Evolutionary conservation across 148 eudicot genomes (phyloP).

Genomic region (Vaccinium darrowii): DNA sequence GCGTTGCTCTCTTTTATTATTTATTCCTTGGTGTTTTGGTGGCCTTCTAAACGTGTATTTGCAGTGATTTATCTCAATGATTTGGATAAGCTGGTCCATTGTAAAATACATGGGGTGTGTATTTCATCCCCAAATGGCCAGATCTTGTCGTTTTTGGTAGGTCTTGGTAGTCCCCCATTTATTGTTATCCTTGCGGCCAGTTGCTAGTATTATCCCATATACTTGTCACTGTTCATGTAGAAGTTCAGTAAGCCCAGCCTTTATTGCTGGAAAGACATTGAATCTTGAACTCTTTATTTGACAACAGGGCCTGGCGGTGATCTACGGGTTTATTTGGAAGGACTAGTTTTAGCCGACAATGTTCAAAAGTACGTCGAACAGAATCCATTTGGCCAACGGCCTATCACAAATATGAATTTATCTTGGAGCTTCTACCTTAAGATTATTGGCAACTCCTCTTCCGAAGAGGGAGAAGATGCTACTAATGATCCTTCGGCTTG

Average conservation of each 20-base stretch:
- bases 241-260: not conserved
- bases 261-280: not conserved
- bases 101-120: not conserved
- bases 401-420: slow-evolving; percentile 44
- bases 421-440: slow-evolving; percentile 58
- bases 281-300: slow-evolving; percentile 2
- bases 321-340: slow-evolving; percentile 62
- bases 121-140: not conserved
- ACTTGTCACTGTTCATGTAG: not conserved
- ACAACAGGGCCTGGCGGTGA: slow-evolving; percentile 60
- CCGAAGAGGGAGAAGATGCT: slow-evolving; percentile 6
- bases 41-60: not conserved
- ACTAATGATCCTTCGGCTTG: not conserved
- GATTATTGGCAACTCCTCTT: slow-evolving; percentile 26
- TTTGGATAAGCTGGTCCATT: not conserved
- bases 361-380: slow-evolving; percentile 58
- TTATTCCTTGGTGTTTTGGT: not conserved
- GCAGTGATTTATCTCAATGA: no score
- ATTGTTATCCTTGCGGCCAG: not conserved
- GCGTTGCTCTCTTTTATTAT: no score
- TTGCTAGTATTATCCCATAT: not conserved
- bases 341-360: slow-evolving; percentile 49
- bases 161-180: slow-evolving; percentile 7
- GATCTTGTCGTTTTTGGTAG: not conserved
- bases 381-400: slow-evolving; percentile 70